Percentiles rank a stretch among this genome's conserved stretches.
Evolutionary conservation across 352 stramenopile species (phyloP).

Genomic region (Peronosclerospora sorghi): DNA sequence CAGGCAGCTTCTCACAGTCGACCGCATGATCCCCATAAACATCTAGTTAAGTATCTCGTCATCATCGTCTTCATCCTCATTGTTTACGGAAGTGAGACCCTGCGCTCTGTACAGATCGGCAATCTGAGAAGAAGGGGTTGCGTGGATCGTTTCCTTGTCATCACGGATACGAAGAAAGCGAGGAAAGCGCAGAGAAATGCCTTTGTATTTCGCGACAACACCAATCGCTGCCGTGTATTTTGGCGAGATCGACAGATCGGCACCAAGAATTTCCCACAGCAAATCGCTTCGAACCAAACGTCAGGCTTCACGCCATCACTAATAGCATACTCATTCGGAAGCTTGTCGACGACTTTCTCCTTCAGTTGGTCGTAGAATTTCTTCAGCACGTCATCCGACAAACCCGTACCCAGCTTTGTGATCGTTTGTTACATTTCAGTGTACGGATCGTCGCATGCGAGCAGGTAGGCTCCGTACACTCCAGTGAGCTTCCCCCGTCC

Average conservation of each 20-base stretch:
- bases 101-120: too few species aligned
- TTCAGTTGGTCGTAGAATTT: too few species aligned
- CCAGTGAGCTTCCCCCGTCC: constrained; percentile 93
- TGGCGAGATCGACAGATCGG: constrained; percentile 97
- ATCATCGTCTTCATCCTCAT: too few species aligned
- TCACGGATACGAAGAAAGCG: constrained; percentile 96
- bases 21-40: too few species aligned
- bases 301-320: too few species aligned
- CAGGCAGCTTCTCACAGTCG: too few species aligned
- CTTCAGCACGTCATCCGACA: too few species aligned
- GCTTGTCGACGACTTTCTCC: too few species aligned
- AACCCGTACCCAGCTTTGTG: constrained; percentile 98
- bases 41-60: too few species aligned
- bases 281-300: constrained; percentile 95
- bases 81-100: too few species aligned
- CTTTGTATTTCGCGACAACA: constrained; percentile 84
- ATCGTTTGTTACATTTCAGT: constrained; percentile 98
- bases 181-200: constrained; percentile 98
- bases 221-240: constrained; percentile 95
- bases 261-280: constrained; percentile 98
- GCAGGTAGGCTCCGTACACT: constrained; percentile 94
- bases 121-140: constrained; percentile 93
- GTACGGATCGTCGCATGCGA: too few species aligned
- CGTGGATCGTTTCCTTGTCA: constrained; percentile 95
- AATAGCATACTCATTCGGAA: too few species aligned